phyloP scores from a whole-genome alignment of 306 rosid genomes.

The Casuarina glauca region DNA sequence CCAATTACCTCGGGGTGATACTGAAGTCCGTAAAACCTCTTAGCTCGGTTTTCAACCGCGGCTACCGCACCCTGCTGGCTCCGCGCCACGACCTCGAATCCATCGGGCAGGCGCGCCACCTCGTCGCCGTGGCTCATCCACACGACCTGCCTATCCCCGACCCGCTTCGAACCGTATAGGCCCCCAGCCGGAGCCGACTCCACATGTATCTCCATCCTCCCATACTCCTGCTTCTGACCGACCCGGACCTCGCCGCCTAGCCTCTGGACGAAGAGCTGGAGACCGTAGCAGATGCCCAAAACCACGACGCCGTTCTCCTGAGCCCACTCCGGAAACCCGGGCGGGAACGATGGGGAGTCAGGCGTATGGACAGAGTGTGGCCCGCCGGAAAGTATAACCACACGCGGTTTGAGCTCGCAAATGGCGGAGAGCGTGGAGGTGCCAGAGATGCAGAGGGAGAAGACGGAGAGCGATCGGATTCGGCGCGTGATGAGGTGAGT shows the following conservation, averaged over 20 bases:
- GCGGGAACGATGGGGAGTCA: constrained; percentile 73
- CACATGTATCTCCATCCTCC: constrained; percentile 81
- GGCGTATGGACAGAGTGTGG: constrained; percentile 93
- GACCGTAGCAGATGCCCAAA: constrained; percentile 90
- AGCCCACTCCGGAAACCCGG: constrained; percentile 76
- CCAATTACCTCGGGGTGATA: constrained; percentile 86
- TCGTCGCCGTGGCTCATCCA: constrained; percentile 99
- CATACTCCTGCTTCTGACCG: constrained; percentile 86
- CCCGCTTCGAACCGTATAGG: constrained; percentile 40
- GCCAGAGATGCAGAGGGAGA: constrained; percentile 89
- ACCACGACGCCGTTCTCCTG: constrained; percentile 56
- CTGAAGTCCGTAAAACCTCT: constrained; percentile 81
- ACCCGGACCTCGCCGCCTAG: constrained; percentile 77
- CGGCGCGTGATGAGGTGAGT: constrained; percentile 98
- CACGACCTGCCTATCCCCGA: constrained; percentile 60
- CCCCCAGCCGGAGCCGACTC: constrained; percentile 35
- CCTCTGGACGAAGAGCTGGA: constrained; percentile 79
- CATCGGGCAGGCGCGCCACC: constrained; percentile 58
- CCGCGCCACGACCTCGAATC: constrained; percentile 70
- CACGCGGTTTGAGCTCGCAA: constrained; percentile 61
- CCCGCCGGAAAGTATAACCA: constrained; percentile 91
- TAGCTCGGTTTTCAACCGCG: constrained; percentile 51
- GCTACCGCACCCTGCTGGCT: constrained; percentile 85
- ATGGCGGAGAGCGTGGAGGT: constrained; percentile 70
- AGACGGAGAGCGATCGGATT: constrained; percentile 73